These are phyloP conservation scores for Sporothrix variecibatus DNA, from an alignment of 2,329 filamentous ascomycete genomes.

Conservation along the genomic window DNA sequence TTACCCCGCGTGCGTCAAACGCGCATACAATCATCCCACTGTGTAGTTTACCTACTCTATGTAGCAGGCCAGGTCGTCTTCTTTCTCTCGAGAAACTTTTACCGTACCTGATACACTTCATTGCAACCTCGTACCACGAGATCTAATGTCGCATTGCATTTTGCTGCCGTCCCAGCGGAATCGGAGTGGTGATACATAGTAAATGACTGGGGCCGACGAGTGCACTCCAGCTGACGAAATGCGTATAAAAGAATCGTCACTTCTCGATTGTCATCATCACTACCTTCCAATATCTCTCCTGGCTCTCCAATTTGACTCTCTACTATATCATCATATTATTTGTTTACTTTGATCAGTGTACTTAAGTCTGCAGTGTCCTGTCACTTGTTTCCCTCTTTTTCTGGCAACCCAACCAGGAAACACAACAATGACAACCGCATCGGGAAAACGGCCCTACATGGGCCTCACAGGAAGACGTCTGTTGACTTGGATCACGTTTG, in stretches of 20 bases:
- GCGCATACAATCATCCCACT: too few relatives aligned
- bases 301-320: background rate
- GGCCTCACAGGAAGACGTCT: background rate
- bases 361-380: background rate
- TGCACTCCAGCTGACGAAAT: background rate
- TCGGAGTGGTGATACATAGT: background rate
- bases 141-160: background rate
- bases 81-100: too few relatives aligned
- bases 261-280: background rate
- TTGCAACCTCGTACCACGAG: background rate
- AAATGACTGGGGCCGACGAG: background rate
- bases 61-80: too few relatives aligned
- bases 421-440: background rate
- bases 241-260: background rate
- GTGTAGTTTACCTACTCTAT: too few relatives aligned
- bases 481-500: background rate
- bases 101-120: background rate
- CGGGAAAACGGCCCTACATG: background rate
- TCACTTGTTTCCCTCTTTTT: background rate
- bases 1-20: too few relatives aligned
- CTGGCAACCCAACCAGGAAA: background rate
- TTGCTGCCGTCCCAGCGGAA: background rate
- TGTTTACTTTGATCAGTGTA: background rate
- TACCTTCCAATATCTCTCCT: too few relatives aligned
- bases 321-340: background rate